A percentile compares a stretch with the other conserved stretches of the same genome.
These are phyloP conservation scores for Kuraishia molischiana DNA, from an alignment of 805 yeast genomes.

Conservation along the genomic window DNA sequence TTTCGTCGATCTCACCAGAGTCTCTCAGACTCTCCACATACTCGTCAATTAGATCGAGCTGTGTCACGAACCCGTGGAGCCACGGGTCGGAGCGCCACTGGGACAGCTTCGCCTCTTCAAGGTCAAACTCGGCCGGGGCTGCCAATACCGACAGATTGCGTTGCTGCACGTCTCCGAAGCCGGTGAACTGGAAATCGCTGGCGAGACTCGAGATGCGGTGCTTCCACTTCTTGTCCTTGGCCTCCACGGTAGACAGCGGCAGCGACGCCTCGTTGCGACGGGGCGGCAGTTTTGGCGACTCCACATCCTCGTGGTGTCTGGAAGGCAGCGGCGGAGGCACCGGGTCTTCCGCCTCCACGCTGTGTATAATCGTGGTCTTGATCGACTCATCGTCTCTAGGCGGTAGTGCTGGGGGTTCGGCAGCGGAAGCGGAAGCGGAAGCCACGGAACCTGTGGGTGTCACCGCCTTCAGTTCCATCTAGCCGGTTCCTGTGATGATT, in stretches of 20 bases:
- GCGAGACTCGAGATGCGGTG: background rate
- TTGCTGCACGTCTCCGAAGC: background rate
- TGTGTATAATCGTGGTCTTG: too few relatives aligned
- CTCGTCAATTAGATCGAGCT: slow-evolving; percentile 10
- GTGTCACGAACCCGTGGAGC: slow-evolving; percentile 8
- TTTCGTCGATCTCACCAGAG: slow-evolving; percentile 3
- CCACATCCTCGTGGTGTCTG: background rate
- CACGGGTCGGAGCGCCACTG: background rate
- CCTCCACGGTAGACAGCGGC: background rate
- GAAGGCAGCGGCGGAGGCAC: background rate
- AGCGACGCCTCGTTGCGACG: background rate
- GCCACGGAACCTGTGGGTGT: too few relatives aligned
- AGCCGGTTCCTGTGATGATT: too few relatives aligned
- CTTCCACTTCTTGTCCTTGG: background rate
- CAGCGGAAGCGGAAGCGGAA: too few relatives aligned
- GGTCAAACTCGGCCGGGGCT: background rate
- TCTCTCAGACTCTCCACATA: slow-evolving; percentile 14
- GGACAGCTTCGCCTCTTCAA: background rate
- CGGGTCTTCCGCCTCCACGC: too few relatives aligned
- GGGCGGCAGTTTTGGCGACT: background rate
- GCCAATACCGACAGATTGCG: background rate
- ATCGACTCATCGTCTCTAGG: too few relatives aligned
- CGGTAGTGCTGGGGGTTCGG: too few relatives aligned
- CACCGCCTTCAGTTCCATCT: too few relatives aligned
- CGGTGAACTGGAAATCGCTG: background rate